Evolutionary conservation across 1,139 yeast species (phyloP).

Genomic region (Arxiozyma slooffiae): DNA sequence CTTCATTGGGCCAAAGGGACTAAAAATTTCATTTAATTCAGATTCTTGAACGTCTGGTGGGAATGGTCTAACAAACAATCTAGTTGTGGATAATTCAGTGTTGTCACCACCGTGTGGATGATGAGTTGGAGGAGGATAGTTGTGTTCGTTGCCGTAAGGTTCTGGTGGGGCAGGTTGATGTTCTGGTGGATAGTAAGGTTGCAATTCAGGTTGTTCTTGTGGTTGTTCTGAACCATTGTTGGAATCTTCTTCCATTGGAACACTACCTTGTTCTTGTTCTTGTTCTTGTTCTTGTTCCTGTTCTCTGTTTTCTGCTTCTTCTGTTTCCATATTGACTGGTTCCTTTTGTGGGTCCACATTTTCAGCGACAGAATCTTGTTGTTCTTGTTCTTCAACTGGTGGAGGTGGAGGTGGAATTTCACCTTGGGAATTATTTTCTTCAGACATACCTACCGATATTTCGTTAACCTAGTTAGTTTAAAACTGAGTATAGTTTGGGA

Average conservation of each 20-base stretch:
- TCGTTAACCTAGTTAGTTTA: background rate
- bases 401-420: conserved; percentile 5
- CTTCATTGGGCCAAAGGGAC: conserved; percentile 52
- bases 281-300: conserved; percentile 3
- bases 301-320: background rate
- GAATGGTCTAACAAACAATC: conserved; percentile 45
- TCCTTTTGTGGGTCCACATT: background rate
- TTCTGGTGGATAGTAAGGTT: conserved; percentile 12
- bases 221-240: conserved; percentile 2
- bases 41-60: conserved; percentile 42
- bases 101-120: conserved; percentile 18
- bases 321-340: background rate
- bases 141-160: conserved; percentile 1
- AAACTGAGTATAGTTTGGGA: background rate
- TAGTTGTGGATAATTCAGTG: conserved; percentile 39
- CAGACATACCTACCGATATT: conserved; percentile 1
- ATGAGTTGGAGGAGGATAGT: conserved; percentile 3
- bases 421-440: conserved; percentile 1
- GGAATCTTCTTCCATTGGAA: conserved; percentile 1
- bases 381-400: conserved; percentile 7
- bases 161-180: conserved; percentile 4
- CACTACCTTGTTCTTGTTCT: conserved; percentile 4
- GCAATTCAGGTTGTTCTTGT: conserved; percentile 14
- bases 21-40: conserved; percentile 58
- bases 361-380: conserved; percentile 7